Conservation (phyloP, 2,329 filamentous ascomycete genomes). For the Aspergillus puulaauensis region DNA sequence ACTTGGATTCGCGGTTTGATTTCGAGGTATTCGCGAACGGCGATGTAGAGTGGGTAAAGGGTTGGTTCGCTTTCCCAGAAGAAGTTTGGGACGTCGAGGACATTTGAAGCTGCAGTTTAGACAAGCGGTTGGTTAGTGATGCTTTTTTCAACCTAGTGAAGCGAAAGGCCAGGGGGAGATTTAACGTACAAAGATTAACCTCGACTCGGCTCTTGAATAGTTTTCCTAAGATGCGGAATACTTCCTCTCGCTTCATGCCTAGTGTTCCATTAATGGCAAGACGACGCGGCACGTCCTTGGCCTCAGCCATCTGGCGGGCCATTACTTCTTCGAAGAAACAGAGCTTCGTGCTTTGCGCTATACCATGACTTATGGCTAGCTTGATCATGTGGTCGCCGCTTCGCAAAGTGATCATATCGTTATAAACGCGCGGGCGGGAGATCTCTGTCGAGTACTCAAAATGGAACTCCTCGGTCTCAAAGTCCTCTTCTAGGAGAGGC, state of each 20-base stretch:
- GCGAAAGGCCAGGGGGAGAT: not conserved
- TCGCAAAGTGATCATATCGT: slow-evolving; percentile 97
- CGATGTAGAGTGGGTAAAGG: slow-evolving; percentile 87
- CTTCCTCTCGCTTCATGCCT: slow-evolving; percentile 87
- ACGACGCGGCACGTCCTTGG: slow-evolving; percentile 86
- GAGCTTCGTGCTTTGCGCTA: slow-evolving; percentile 94
- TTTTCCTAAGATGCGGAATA: slow-evolving; percentile 85
- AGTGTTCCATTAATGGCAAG: slow-evolving; percentile 86
- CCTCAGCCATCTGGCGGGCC: slow-evolving; percentile 88
- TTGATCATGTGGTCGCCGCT: slow-evolving; percentile 99
- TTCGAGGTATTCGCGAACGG: slow-evolving; percentile 94
- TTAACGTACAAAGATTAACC: slow-evolving; percentile 85
- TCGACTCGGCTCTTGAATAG: slow-evolving; percentile 94
- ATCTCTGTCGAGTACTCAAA: slow-evolving; percentile 92
- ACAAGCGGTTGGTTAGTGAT: slow-evolving; percentile 15
- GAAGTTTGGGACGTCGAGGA: slow-evolving; percentile 93
- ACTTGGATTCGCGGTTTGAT: slow-evolving; percentile 96
- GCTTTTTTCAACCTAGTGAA: not conserved
- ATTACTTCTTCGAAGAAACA: slow-evolving; percentile 96
- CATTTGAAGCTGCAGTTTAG: slow-evolving; percentile 69
- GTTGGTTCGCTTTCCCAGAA: slow-evolving; percentile 98
- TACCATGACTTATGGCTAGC: slow-evolving; percentile 93
- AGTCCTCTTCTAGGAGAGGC: slow-evolving; percentile 82
- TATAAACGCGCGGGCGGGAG: slow-evolving; percentile 87
- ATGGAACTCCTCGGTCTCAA: slow-evolving; percentile 97